Evolutionary conservation across 495 filamentous ascomycete genomes (phyloP), one percentile per base, ranked within the genome.

Genomic region (Podospora pseudopauciseta): DNA sequence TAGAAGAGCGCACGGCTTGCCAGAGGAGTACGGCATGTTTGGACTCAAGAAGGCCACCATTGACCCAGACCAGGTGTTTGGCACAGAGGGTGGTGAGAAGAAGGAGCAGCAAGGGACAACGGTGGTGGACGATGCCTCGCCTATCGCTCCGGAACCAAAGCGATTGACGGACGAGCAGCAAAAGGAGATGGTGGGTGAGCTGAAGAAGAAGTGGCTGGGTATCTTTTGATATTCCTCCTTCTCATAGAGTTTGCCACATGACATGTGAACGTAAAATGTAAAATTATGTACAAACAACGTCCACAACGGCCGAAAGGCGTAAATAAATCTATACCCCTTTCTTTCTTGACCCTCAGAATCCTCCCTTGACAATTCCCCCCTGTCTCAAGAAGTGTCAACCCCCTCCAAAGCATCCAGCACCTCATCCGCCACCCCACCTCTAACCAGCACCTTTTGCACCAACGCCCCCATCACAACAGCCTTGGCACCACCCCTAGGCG

Each of bases 351-450:
- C 1, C 23, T 23, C 23, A 23, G 23, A 1, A 23, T 23, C 23
- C 23, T 23, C 23, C 23, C 23, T 2, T 23, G 23, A 23, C 23
- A 23, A 23, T 23, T 23, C 23, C 23, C 23, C 23, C 23, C 23
- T 23, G 23, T 23, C 23, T 26, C 54, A 44, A 59, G 63, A 61
- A 76, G 85, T 63, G 57, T 86, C 82, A 39, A 88, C 86, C 26
- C 82, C 85, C 75, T 91, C 90, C 73, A 97, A 77, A 5, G 90
- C 93, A 64, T 87, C 87, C 68, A 96, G 78, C 2, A 97, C 91
- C 79, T 97, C 93, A 69, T 92, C 90, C 16, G 89, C 92, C 30
- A 96, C 89, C 27, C 93, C 93, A 1, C 91, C 91, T 69, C 81
- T 82, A 70, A 87, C 83, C 61, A 92, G 68, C 54, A 89, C 86